Base-by-base conservation (phyloP, 345 rosid genomes). In the Eucalyptus pumila region DNA sequence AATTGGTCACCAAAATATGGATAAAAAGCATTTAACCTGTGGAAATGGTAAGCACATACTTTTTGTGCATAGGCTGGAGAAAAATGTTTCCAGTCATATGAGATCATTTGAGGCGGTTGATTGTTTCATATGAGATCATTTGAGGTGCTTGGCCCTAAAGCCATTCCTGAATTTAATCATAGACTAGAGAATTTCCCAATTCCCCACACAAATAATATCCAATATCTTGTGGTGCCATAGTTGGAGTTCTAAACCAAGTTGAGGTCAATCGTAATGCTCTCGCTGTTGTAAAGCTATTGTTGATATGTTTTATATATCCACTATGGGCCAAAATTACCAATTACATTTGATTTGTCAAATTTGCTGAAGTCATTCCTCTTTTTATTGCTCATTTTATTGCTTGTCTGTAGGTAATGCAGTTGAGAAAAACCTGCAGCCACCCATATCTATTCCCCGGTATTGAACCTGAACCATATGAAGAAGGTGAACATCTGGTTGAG, bases 361-460 rank as follows among this genome's bases (percentile, higher is more conserved):
- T 87, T 87, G 76, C 32, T 87, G 54, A 50, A 42, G 44, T 47
- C 49, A 69, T 56, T 88, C 83, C 34, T 40, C 52, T 80, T 45
- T 88, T 37, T 54, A 52, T 52, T 83, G 24, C 37, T 86, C 44
- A 56, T 50, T 44, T 85, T 72, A 14, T 32, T 54, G 14, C 49
- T 72, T 87, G 62, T 91, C 67, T 87, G 85, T 88, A 96, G 99
- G 98, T 97, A 86, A 93, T 97, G 87, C 99, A 96, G 89, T 94
- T 96, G 76, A 92, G 99, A 88, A 97, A 97, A 94, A 95, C 99
- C 87, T 96, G 98, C 90, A 96, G 99, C 93, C 99, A 96, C 90
- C 98, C 98, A 89, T 97, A 96, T 91, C 96, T 97, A 89, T 97
- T 97, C 91, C 98, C 97, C 80, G 97, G 99, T 86, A 97, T 97